Percentiles rank a stretch among this genome's conserved stretches.
Conservation (phyloP, 23 red algal genomes). For the Cyanidium caldarium region DNA sequence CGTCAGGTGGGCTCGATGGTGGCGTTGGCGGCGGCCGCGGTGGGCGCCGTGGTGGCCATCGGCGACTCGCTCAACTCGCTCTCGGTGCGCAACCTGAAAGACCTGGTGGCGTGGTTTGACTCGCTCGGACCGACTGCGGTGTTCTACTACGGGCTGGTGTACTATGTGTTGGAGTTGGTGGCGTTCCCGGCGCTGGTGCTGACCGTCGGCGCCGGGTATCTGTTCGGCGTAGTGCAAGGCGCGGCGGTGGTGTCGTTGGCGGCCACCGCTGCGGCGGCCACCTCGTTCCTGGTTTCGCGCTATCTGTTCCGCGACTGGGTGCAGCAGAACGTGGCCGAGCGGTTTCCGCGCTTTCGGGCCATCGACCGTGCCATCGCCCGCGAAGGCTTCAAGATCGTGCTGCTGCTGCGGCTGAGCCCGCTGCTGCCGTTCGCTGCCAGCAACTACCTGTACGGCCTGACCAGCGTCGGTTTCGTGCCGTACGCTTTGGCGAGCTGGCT, state of each 20-base stretch:
- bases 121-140: slow-evolving; percentile 34
- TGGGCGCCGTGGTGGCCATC: neutral
- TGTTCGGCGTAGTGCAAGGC: slow-evolving; percentile 63
- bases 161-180: slow-evolving; percentile 73
- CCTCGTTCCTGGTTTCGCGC: slow-evolving; percentile 66
- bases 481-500: slow-evolving; percentile 62
- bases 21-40: neutral
- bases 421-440: slow-evolving; percentile 69
- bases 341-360: slow-evolving; percentile 45
- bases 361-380: slow-evolving; percentile 64
- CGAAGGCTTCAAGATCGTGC: slow-evolving; percentile 75
- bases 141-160: slow-evolving; percentile 34
- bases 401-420: slow-evolving; percentile 76
- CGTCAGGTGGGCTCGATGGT: too few relatives aligned
- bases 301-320: slow-evolving; percentile 55
- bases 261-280: slow-evolving; percentile 48
- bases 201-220: slow-evolving; percentile 71
- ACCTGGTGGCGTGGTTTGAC: slow-evolving; percentile 38
- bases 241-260: slow-evolving; percentile 33
- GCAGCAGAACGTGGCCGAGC: slow-evolving; percentile 8
- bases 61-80: neutral
- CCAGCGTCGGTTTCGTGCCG: slow-evolving; percentile 32
- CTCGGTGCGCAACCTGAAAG: slow-evolving; percentile 2
- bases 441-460: slow-evolving; percentile 98
- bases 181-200: slow-evolving; percentile 71